Percentiles rank a stretch among this genome's conserved stretches.
Evolutionary conservation across 176 grass and related monocot genomes (phyloP).

Genomic region (Microstegium vimineum): DNA sequence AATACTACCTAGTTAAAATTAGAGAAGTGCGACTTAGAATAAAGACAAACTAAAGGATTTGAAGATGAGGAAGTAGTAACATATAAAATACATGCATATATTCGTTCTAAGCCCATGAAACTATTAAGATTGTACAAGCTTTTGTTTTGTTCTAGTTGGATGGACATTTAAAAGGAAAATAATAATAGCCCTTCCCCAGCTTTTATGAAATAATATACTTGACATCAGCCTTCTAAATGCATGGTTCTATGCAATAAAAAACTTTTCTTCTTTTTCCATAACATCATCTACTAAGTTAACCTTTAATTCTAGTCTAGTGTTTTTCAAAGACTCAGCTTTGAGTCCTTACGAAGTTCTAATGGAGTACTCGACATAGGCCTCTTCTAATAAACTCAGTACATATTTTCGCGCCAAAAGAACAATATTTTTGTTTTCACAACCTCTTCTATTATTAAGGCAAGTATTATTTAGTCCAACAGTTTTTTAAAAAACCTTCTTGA

Average conservation of each 20-base stretch:
- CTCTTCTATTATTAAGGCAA: not conserved
- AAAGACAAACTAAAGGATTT: not conserved
- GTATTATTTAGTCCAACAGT: not conserved
- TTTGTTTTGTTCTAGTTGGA: not conserved
- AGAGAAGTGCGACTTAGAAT: not conserved
- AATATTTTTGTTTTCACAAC: not conserved
- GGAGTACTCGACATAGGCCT: not conserved
- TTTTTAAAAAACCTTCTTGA: too few relatives aligned
- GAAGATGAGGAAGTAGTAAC: not conserved
- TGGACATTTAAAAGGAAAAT: not conserved
- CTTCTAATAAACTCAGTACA: not conserved
- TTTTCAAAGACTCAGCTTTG: not conserved
- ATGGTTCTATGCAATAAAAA: not conserved
- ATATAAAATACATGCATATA: not conserved
- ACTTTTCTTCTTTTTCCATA: not conserved
- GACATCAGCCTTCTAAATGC: not conserved
- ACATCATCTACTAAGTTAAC: not conserved
- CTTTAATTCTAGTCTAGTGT: not conserved
- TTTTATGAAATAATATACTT: not conserved
- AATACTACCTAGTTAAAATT: not conserved
- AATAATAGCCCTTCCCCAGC: not conserved
- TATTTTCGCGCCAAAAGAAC: not conserved
- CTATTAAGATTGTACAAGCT: not conserved
- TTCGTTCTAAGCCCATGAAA: not conserved
- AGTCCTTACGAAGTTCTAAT: not conserved